Evolutionary conservation across 169 alveolate genomes (phyloP).

Genomic region (Eimeria sp.): DNA sequence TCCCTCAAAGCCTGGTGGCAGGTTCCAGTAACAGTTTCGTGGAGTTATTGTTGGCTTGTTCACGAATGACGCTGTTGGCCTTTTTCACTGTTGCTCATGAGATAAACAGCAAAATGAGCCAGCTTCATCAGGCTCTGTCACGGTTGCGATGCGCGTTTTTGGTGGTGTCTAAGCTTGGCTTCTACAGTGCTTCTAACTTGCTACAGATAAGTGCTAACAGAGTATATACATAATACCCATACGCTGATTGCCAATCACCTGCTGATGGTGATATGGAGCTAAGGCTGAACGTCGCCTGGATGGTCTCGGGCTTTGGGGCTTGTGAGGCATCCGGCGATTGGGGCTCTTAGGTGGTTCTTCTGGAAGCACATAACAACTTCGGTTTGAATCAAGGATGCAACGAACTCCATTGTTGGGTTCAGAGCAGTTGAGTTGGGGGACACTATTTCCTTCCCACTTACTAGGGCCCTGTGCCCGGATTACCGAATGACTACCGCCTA

Average conservation of each 20-base stretch:
- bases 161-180: not conserved
- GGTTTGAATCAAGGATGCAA: not conserved
- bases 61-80: not conserved
- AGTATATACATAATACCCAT: not conserved
- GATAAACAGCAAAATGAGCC: not conserved
- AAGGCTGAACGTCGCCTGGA: not conserved
- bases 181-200: not conserved
- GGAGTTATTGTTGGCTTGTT: not conserved
- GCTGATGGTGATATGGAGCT: not conserved
- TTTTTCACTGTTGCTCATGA: not conserved
- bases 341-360: not conserved
- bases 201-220: not conserved
- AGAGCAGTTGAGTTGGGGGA: not conserved
- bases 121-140: not conserved
- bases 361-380: not conserved
- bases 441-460: not conserved
- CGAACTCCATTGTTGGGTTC: not conserved
- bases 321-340: not conserved
- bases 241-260: not conserved
- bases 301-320: conserved; percentile 14
- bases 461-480: too few relatives aligned
- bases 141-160: not conserved
- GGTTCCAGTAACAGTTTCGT: not conserved
- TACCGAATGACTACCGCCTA: not conserved
- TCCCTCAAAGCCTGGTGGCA: not conserved